Conservation (phyloP, 441 rosid genomes). For the Gossypium trilobum region DNA sequence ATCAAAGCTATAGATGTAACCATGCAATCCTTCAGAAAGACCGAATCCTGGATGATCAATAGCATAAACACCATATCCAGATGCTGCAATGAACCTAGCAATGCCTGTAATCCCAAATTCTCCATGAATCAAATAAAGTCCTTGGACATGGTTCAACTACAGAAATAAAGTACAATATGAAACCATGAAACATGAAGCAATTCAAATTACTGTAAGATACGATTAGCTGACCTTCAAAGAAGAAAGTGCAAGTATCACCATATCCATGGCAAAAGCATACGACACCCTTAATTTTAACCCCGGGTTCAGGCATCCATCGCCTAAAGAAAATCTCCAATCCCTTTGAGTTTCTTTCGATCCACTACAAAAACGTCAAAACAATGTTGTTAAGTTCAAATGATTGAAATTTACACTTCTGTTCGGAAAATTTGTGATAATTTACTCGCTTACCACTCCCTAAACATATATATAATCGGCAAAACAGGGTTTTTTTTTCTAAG, state of each 20-base stretch:
- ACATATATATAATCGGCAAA: not conserved
- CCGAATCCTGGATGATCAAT: slow-evolving; percentile 88
- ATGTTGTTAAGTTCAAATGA: not conserved
- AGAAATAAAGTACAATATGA: not conserved
- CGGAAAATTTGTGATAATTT: not conserved
- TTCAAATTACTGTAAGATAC: slow-evolving; percentile 1
- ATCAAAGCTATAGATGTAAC: slow-evolving; percentile 68
- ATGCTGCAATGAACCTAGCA: slow-evolving; percentile 59
- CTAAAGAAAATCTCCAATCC: slow-evolving; percentile 70
- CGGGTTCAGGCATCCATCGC: slow-evolving; percentile 67
- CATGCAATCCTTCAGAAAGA: slow-evolving; percentile 82
- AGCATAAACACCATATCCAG: slow-evolving; percentile 70
- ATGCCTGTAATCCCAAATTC: slow-evolving; percentile 45
- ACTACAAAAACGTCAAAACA: slow-evolving; percentile 33
- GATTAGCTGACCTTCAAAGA: slow-evolving; percentile 69
- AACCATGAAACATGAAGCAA: not conserved
- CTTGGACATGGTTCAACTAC: slow-evolving; percentile 1
- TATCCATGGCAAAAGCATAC: slow-evolving; percentile 80
- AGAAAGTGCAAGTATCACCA: slow-evolving; percentile 95
- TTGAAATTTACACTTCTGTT: not conserved
- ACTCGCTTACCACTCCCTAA: not conserved
- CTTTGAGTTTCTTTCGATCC: slow-evolving; percentile 66
- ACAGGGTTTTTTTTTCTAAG: no score
- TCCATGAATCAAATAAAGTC: slow-evolving; percentile 5
- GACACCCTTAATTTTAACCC: slow-evolving; percentile 52